Percentiles rank a stretch among this genome's conserved stretches.
Evolutionary conservation across 2,329 filamentous ascomycete species (phyloP).

Genomic region (Aciculosporium take): DNA sequence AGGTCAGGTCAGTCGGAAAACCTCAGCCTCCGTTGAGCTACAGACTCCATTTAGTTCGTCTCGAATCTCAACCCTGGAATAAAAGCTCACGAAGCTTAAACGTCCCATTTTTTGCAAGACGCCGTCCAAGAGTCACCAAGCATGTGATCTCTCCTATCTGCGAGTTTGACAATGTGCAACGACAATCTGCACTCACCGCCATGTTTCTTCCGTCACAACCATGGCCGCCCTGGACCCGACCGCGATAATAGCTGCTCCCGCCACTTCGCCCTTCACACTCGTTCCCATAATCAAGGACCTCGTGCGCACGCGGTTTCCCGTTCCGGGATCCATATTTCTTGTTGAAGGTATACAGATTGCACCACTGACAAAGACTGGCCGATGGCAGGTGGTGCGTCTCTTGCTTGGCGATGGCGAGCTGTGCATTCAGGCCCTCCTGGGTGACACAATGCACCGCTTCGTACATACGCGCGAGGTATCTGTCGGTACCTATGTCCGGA

Average conservation of each 20-base stretch:
- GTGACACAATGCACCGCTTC: constrained; percentile 31
- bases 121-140: fast-evolving
- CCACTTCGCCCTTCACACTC: constrained; percentile 15
- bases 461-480: constrained; percentile 30
- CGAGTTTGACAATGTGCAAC: neutral
- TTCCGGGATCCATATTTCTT: constrained; percentile 33
- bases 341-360: constrained; percentile 30
- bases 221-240: constrained; percentile 10
- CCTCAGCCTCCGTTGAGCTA: too few relatives aligned
- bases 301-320: constrained; percentile 32
- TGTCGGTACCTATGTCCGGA: constrained; percentile 33
- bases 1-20: too few relatives aligned
- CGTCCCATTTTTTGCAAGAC: neutral
- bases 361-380: constrained; percentile 19
- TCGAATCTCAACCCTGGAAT: neutral
- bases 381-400: constrained; percentile 32
- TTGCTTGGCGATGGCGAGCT: constrained; percentile 38
- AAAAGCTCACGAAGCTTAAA: neutral
- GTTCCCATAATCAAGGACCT: constrained; percentile 33
- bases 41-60: too few relatives aligned
- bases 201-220: neutral
- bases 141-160: neutral
- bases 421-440: constrained; percentile 38
- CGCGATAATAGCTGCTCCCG: constrained; percentile 13
- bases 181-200: neutral